These are phyloP conservation scores for Cardamine chenopodiifolia DNA, from an alignment of 345 rosid species.

Conservation along the genomic window DNA sequence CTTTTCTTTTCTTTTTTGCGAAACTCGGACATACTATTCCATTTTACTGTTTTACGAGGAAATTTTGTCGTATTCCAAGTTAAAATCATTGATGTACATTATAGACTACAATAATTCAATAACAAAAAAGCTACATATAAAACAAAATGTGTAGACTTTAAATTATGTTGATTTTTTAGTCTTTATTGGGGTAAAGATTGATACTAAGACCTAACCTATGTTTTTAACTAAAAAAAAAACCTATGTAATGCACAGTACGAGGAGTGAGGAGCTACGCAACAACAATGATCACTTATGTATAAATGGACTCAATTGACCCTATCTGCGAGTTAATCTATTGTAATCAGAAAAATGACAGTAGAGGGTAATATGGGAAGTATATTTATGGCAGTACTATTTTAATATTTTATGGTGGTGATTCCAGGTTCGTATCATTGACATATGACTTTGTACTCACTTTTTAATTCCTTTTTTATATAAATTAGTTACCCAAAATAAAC, in stretches of 20 bases:
- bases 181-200: neutral
- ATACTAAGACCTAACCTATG: neutral
- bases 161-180: neutral
- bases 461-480: constrained; percentile 1
- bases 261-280: constrained; percentile 11
- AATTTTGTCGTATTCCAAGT: neutral
- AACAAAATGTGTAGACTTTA: neutral
- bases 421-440: constrained; percentile 44
- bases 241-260: neutral
- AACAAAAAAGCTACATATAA: neutral
- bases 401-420: constrained; percentile 41
- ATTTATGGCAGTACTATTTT: neutral
- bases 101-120: neutral
- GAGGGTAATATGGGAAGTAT: neutral
- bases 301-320: constrained; percentile 32
- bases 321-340: neutral
- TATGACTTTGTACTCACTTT: constrained; percentile 41
- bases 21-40: neutral
- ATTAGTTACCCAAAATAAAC: constrained; percentile 28
- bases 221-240: neutral
- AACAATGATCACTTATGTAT: neutral
- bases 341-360: neutral
- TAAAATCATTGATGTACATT: neutral
- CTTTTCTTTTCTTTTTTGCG: no score
- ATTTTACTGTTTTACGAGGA: neutral